Evolutionary conservation across 2,329 filamentous ascomycete genomes (phyloP), one percentile per base, ranked within the genome.

Genomic region (Colletotrichum tamarilloi): DNA sequence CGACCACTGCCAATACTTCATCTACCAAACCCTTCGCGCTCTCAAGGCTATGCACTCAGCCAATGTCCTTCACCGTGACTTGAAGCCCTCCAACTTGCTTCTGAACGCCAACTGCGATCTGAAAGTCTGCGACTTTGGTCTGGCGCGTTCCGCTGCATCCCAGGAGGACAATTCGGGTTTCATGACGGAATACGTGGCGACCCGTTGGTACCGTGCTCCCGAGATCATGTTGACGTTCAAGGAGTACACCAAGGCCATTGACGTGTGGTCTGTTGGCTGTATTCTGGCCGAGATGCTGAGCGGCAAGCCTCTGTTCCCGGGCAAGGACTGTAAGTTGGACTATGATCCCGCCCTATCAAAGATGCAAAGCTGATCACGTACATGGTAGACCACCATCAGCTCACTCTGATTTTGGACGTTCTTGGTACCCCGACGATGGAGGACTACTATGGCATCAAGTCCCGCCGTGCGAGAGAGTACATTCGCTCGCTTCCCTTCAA

Each of bases 141-240:
- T 99, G 70, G 97, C 97, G 62, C 92, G 95, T 80, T 98, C 96
- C 11, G 97, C 97, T 14, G 97, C 97, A 9, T 98, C 96, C 11
- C 97, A 97, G 77, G 97, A 99, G 81, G 97, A 99, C 84, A 99
- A 99, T 86, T 98, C 96, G n/a, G 97, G 97, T 26, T 99, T 99
- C 90, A 99, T 99, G 97, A 99, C 97, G 19, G 97, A 99, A 97
- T 99, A 99, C 82, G 97, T 99, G 70, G 97, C 97, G 64, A 99
- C 97, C 59, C 93, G 97, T 80, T 99, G 97, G 97, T 99, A 99
- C 85, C 95, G 97, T 84, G 97, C 97, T 6, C 97, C 97, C 4
- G 97, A 99, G 83, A 99, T 99, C 84, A 99, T 99, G 97, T 93
- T 99, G 86, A 99, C 97, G 14, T 99, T 98, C 89, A 98, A 99